Percentiles rank a stretch among this genome's conserved stretches.
phyloP scores from a whole-genome alignment of 2,329 filamentous ascomycete species.

The Alternaria sp. region DNA sequence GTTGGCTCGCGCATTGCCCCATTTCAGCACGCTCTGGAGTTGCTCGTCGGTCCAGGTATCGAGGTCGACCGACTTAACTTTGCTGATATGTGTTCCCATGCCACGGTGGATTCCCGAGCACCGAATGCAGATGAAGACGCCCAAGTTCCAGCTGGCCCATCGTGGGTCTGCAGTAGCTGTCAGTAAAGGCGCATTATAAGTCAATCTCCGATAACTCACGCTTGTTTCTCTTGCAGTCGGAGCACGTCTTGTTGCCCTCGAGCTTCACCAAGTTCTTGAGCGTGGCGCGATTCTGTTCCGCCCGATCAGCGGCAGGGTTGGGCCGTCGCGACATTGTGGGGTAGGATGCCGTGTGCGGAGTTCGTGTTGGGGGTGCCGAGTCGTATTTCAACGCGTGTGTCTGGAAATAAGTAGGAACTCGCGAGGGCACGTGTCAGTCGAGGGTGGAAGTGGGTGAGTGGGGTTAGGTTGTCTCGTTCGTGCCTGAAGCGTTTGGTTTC shows the following conservation, averaged over 20 bases:
- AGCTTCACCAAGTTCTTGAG: constrained; percentile 95
- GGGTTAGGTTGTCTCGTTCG: constrained; percentile 19
- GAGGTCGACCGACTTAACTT: constrained; percentile 97
- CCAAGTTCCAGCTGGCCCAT: constrained; percentile 99
- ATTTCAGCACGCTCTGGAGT: constrained; percentile 88
- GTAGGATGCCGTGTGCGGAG: constrained; percentile 17
- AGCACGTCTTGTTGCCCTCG: constrained; percentile 94
- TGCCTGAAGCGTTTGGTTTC: constrained; percentile 21
- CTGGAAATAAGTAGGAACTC: neutral
- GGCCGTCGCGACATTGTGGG: constrained; percentile 77
- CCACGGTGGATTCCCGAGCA: constrained; percentile 98
- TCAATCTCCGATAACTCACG: constrained; percentile 61
- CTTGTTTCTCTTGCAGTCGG: constrained; percentile 99
- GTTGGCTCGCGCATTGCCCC: constrained; percentile 96
- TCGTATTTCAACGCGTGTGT: constrained; percentile 4
- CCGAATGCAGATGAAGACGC: constrained; percentile 95
- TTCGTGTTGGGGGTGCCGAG: neutral
- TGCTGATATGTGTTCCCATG: constrained; percentile 98
- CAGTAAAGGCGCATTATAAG: constrained; percentile 27
- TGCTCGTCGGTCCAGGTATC: constrained; percentile 99
- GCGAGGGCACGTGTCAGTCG: constrained; percentile 14
- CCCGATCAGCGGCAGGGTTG: constrained; percentile 82
- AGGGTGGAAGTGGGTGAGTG: constrained; percentile 10
- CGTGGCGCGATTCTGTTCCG: constrained; percentile 90
- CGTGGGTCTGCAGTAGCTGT: constrained; percentile 73